Evolutionary conservation across 768 basidiomycete genomes (phyloP), one percentile per base, ranked within the genome.

Genomic region (Collybiopsis luxurians): DNA sequence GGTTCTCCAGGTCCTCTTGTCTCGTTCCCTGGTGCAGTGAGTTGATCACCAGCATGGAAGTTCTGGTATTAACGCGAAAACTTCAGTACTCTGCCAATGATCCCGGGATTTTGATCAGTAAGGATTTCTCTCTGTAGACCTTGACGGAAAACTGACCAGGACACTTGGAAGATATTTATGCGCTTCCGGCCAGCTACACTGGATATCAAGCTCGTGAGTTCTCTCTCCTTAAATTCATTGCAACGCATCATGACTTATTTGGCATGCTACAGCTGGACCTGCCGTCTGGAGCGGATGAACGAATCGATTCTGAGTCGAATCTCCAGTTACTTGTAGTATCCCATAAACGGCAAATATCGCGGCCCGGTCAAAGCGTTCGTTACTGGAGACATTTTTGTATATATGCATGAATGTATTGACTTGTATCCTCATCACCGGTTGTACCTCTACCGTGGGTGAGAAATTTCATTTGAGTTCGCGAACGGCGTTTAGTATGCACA

Each of bases 191-290:
- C 44, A 65, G 63, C 10, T 71, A 64, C 54, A 53, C 67, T 60
- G 71, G 71, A 17, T 71, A 71, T 59, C 61, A 66, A 58, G 62
- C 71, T 54, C 71, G 71, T 73, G 27, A 65, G 71, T 63, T n/a
- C 11, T 53, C 26, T 24, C 27, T 34, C 40, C 0, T 3, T 27
- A 42, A 28, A 24, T 45, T 17, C 23, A 36, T 19, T 60, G 28
- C 49, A 30, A 2, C n/a, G 15, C 13, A 19, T 24, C 15, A 44
- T 31, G 19, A n/a, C 24, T 36, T 36, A 12, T 13, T 12, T 19
- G 11, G 19, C 12, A 21, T 24, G 4, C 23, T 54, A 10, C 43
- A 70, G 71, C 71, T 52, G 71, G 71, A 2, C 70, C 71, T 42
- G 60, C 69, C 26, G 70, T 72, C 19, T 72, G 69, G 70, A 58